Evolutionary conservation across 1,139 yeast genomes (phyloP).

Genomic region (Arxiozyma heterogenica): DNA sequence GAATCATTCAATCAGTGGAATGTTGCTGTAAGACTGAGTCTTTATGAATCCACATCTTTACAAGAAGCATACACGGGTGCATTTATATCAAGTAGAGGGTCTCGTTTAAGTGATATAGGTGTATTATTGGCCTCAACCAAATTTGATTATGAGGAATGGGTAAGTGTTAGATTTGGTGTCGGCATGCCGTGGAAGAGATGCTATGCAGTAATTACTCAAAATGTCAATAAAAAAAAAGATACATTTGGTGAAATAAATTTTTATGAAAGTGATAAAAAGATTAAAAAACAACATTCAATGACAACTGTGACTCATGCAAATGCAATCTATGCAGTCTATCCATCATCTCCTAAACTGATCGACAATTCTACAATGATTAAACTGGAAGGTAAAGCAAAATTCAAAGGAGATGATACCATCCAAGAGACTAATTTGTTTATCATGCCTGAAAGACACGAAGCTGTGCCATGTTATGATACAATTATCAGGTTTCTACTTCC

Average conservation of each 20-base stretch:
- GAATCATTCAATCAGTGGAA: slow-evolving; percentile 60
- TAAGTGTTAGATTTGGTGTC: slow-evolving; percentile 83
- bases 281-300: slow-evolving; percentile 55
- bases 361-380: slow-evolving; percentile 84
- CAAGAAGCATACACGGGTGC: slow-evolving; percentile 98
- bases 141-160: slow-evolving; percentile 89
- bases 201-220: slow-evolving; percentile 84
- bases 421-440: slow-evolving; percentile 76
- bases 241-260: slow-evolving; percentile 48
- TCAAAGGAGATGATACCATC: slow-evolving; percentile 50
- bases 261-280: slow-evolving; percentile 56
- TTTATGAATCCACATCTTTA: slow-evolving; percentile 67
- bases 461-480: slow-evolving; percentile 93
- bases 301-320: slow-evolving; percentile 67
- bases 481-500: slow-evolving; percentile 82
- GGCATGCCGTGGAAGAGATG: slow-evolving; percentile 98
- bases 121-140: slow-evolving; percentile 78
- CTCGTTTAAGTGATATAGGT: slow-evolving; percentile 75
- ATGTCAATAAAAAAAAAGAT: slow-evolving; percentile 36
- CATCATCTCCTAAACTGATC: slow-evolving; percentile 69
- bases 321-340: slow-evolving; percentile 86
- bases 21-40: slow-evolving; percentile 69
- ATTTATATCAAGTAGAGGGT: slow-evolving; percentile 76
- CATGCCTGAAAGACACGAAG: slow-evolving; percentile 91
- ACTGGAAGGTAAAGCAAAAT: slow-evolving; percentile 70